Evolutionary conservation across 2,329 filamentous ascomycete species (phyloP).

Genomic region (Rhynchosporium graminicola): DNA sequence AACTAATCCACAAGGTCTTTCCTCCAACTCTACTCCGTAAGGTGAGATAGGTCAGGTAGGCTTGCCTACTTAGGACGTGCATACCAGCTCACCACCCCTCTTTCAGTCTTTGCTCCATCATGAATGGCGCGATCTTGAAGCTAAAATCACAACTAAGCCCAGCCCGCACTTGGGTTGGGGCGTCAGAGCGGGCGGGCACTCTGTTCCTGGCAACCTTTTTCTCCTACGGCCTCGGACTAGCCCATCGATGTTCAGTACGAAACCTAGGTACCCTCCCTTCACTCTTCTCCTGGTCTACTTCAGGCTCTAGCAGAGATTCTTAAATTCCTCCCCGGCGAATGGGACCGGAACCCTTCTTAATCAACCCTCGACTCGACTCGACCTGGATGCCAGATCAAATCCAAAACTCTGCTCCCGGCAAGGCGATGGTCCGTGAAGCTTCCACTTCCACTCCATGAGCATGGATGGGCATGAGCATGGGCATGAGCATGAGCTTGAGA

Average conservation of each 20-base stretch:
- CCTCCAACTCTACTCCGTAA: no score
- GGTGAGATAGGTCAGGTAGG: no score
- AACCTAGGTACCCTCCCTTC: not conserved
- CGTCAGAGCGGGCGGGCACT: slow-evolving; percentile 1
- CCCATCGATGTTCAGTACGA: slow-evolving; percentile 3
- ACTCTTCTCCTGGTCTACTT: slow-evolving; percentile 5
- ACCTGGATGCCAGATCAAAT: slow-evolving; percentile 1
- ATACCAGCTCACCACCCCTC: not conserved
- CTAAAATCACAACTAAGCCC: slow-evolving; percentile 6
- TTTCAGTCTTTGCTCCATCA: not conserved
- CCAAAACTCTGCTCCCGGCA: slow-evolving; percentile 10
- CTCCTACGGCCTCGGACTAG: not conserved
- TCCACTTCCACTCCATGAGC: not conserved
- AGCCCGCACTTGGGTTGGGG: slow-evolving; percentile 8
- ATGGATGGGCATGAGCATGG: no score
- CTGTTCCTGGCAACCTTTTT: slow-evolving; percentile 10
- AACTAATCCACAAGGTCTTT: no score
- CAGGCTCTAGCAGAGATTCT: slow-evolving; percentile 4
- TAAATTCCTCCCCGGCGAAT: slow-evolving; percentile 11
- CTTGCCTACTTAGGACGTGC: not conserved
- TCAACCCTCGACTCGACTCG: not conserved
- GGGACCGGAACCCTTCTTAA: not conserved
- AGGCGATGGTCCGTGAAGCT: slow-evolving; percentile 3
- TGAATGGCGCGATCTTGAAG: not conserved
- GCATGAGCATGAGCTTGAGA: no score